These are phyloP conservation scores for Clitocybe nebularis DNA, from an alignment of 1,284 basidiomycete genomes.

Conservation along the genomic window DNA sequence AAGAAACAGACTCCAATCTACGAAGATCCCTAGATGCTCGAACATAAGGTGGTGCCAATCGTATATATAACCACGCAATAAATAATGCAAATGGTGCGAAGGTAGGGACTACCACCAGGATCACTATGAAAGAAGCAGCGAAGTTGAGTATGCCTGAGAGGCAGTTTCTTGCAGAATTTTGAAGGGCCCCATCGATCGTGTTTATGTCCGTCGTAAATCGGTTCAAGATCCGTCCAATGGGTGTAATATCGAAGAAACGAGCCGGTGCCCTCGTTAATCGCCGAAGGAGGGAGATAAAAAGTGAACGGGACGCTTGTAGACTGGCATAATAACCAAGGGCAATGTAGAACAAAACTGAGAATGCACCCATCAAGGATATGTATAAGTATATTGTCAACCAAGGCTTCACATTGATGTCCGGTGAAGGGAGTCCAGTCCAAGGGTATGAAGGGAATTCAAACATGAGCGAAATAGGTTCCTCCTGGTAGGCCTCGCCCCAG, in stretches of 20 bases:
- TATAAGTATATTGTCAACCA: slow-evolving; percentile 66
- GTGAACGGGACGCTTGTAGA: slow-evolving; percentile 56
- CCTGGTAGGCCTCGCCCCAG: slow-evolving; percentile 63
- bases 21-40: slow-evolving; percentile 69
- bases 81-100: slow-evolving; percentile 70
- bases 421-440: slow-evolving; percentile 50
- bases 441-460: slow-evolving; percentile 22
- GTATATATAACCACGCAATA: slow-evolving; percentile 70
- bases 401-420: slow-evolving; percentile 53
- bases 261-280: slow-evolving; percentile 57
- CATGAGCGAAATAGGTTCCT: slow-evolving; percentile 25
- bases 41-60: slow-evolving; percentile 67
- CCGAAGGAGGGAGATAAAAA: slow-evolving; percentile 51
- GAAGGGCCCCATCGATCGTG: slow-evolving; percentile 60
- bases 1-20: slow-evolving; percentile 63
- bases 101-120: slow-evolving; percentile 60
- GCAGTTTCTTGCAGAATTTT: slow-evolving; percentile 53
- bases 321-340: slow-evolving; percentile 65
- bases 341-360: slow-evolving; percentile 51
- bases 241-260: slow-evolving; percentile 69
- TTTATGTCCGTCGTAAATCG: slow-evolving; percentile 81
- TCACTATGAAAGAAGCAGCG: slow-evolving; percentile 61
- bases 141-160: slow-evolving; percentile 59
- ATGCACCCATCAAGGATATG: slow-evolving; percentile 54
- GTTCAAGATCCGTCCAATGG: slow-evolving; percentile 72